Percentiles rank a stretch among this genome's conserved stretches.
Conservation (phyloP, 2,329 filamentous ascomycete species). For the Septoria linicola region DNA sequence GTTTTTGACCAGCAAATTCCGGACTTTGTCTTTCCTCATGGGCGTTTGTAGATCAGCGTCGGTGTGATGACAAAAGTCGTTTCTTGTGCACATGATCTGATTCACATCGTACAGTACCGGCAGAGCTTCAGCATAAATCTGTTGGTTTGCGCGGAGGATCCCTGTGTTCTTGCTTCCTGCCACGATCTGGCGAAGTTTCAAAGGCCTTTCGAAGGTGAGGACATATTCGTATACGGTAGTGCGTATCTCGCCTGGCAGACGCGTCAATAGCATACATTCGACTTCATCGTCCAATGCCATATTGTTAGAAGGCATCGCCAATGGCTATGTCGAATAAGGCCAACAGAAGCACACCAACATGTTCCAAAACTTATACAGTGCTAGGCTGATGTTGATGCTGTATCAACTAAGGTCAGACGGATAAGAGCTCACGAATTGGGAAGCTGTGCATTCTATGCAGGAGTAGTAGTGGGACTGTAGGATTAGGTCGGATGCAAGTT, state of each 20-base stretch:
- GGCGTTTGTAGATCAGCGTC: slow-evolving; percentile 21
- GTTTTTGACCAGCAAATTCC: slow-evolving; percentile 20
- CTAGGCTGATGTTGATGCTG: no score
- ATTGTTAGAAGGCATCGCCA: no score
- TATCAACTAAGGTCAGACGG: no score
- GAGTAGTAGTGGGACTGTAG: no score
- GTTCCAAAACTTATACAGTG: no score
- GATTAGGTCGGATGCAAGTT: no score
- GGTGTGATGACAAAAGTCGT: slow-evolving; percentile 24
- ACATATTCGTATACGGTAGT: slow-evolving; percentile 20
- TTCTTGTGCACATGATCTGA: slow-evolving; percentile 38
- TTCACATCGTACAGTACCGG: slow-evolving; percentile 48
- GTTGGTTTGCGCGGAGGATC: slow-evolving; percentile 43
- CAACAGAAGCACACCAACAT: no score
- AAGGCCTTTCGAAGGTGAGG: slow-evolving; percentile 19
- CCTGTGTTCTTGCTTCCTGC: slow-evolving; percentile 28
- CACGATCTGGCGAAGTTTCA: slow-evolving; percentile 27
- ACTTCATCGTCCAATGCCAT: no score
- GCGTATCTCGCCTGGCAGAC: slow-evolving; percentile 19
- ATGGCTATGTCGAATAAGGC: no score
- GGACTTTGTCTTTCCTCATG: slow-evolving; percentile 20
- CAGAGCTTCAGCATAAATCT: slow-evolving; percentile 47
- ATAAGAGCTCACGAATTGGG: no score
- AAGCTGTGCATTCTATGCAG: no score
- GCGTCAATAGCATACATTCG: slow-evolving; percentile 18